phyloP scores from a whole-genome alignment of 2,329 filamentous ascomycete species.

The Knufia fluminis region DNA sequence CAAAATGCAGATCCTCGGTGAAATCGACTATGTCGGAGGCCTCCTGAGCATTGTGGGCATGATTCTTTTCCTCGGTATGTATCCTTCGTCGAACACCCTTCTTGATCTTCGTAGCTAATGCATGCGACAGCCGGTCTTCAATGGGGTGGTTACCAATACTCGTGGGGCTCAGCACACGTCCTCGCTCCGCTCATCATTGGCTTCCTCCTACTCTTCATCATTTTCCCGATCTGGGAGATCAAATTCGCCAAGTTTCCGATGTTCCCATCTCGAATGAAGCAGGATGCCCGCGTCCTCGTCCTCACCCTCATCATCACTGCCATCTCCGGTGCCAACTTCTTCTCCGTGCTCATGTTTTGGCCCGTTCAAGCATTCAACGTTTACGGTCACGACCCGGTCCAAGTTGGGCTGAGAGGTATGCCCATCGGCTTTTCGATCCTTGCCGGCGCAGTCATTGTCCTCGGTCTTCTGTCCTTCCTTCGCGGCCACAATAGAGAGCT shows the following conservation, averaged over 20 bases:
- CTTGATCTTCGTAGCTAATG: slow-evolving; percentile 5
- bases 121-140: slow-evolving; percentile 33
- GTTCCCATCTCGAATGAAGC: slow-evolving; percentile 36
- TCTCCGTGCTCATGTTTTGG: slow-evolving; percentile 49
- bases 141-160: slow-evolving; percentile 44
- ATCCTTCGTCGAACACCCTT: not conserved
- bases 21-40: slow-evolving; percentile 44
- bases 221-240: slow-evolving; percentile 38
- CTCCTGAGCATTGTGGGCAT: slow-evolving; percentile 40
- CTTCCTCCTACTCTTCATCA: slow-evolving; percentile 28
- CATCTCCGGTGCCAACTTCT: slow-evolving; percentile 51
- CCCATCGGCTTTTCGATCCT: slow-evolving; percentile 57
- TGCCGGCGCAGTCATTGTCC: slow-evolving; percentile 49
- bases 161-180: slow-evolving; percentile 37
- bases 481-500: slow-evolving; percentile 49
- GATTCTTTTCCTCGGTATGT: slow-evolving; percentile 29
- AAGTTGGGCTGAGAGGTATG: slow-evolving; percentile 54
- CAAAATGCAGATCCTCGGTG: slow-evolving; percentile 31
- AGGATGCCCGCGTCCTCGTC: slow-evolving; percentile 41
- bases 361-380: slow-evolving; percentile 55
- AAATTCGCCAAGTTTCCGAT: slow-evolving; percentile 39
- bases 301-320: slow-evolving; percentile 50
- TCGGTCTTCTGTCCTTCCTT: slow-evolving; percentile 49
- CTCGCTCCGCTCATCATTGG: slow-evolving; percentile 39
- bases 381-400: slow-evolving; percentile 55